Percentiles rank a stretch among this genome's conserved stretches.
These are phyloP conservation scores for Pneumocystis oryctolagi DNA, from an alignment of 1,139 yeast species.

Conservation along the genomic window DNA sequence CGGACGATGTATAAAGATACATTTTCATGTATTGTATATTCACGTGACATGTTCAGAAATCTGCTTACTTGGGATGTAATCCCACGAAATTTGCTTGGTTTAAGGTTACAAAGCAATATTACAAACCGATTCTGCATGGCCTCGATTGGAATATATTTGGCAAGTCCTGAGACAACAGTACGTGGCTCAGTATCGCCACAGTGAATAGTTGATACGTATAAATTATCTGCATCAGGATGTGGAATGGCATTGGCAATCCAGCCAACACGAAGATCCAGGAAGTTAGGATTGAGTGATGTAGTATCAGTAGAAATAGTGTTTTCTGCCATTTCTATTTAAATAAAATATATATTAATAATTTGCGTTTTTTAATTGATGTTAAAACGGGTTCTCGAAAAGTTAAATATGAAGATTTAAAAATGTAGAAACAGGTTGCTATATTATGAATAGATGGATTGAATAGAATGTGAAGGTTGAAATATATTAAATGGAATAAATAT, in stretches of 20 bases:
- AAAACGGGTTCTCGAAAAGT: too few relatives aligned
- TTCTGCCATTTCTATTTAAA: not conserved
- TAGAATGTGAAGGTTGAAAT: too few relatives aligned
- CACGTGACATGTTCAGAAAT: slow-evolving; percentile 39
- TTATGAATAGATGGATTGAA: too few relatives aligned
- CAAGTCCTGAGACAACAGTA: slow-evolving; percentile 93
- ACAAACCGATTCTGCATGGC: slow-evolving; percentile 55
- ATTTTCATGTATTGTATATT: too few relatives aligned
- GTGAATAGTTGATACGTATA: slow-evolving; percentile 90
- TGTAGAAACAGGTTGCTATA: too few relatives aligned
- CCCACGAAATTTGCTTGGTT: slow-evolving; percentile 89
- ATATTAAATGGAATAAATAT: too few relatives aligned
- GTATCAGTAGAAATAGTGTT: not conserved
- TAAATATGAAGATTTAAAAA: too few relatives aligned
- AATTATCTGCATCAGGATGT: slow-evolving; percentile 95
- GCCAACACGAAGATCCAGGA: slow-evolving; percentile 89
- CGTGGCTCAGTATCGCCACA: slow-evolving; percentile 95
- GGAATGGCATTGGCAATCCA: slow-evolving; percentile 89
- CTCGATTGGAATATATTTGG: slow-evolving; percentile 59
- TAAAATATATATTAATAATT: too few relatives aligned
- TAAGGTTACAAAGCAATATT: slow-evolving; percentile 37
- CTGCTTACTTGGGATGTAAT: slow-evolving; percentile 72
- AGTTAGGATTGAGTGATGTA: not conserved
- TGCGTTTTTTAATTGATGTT: too few relatives aligned
- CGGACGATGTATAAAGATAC: too few relatives aligned